Evolutionary conservation across 768 basidiomycete species (phyloP).

Genomic region (Strobilomyces dryophilus): DNA sequence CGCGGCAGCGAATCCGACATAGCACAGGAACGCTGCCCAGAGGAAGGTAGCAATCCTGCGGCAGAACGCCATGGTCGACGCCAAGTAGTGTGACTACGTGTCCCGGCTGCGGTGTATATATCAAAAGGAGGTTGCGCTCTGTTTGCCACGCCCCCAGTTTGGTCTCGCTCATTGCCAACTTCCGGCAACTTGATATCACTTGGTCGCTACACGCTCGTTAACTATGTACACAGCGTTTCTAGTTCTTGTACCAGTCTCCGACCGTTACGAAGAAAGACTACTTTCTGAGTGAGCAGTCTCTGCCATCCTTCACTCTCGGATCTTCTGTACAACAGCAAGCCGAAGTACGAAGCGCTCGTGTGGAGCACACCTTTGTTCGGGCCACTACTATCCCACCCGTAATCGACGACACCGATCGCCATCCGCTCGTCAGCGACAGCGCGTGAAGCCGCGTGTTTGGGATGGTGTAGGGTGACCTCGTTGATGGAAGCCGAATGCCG

Average conservation of each 20-base stretch:
- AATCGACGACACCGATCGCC: constrained; percentile 21
- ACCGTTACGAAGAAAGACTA: constrained; percentile 15
- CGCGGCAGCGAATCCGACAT: constrained; percentile 25
- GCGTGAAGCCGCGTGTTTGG: neutral
- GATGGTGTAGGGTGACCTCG: constrained; percentile 2
- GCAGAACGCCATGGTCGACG: constrained; percentile 27
- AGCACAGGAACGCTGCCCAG: constrained; percentile 20
- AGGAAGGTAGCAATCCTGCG: constrained; percentile 25
- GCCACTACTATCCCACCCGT: constrained; percentile 13
- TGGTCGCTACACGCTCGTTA: neutral
- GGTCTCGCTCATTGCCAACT: neutral
- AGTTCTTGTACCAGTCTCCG: constrained; percentile 4
- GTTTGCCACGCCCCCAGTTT: constrained; percentile 13
- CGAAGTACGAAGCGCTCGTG: constrained; percentile 11
- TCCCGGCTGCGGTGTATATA: constrained; percentile 3
- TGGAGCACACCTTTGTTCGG: constrained; percentile 8
- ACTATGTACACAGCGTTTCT: constrained; percentile 2
- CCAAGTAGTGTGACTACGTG: constrained; percentile 11
- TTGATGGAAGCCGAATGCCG: neutral
- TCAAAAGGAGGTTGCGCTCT: constrained; percentile 4
- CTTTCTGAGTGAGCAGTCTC: constrained; percentile 12
- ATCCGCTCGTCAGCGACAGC: neutral
- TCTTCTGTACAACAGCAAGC: constrained; percentile 14
- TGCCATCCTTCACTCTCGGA: constrained; percentile 2
- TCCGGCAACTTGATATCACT: too few species aligned